Percentiles rank a stretch among this genome's conserved stretches.
Conservation (phyloP, 495 filamentous ascomycete genomes). For the Haplographium delicatum region DNA sequence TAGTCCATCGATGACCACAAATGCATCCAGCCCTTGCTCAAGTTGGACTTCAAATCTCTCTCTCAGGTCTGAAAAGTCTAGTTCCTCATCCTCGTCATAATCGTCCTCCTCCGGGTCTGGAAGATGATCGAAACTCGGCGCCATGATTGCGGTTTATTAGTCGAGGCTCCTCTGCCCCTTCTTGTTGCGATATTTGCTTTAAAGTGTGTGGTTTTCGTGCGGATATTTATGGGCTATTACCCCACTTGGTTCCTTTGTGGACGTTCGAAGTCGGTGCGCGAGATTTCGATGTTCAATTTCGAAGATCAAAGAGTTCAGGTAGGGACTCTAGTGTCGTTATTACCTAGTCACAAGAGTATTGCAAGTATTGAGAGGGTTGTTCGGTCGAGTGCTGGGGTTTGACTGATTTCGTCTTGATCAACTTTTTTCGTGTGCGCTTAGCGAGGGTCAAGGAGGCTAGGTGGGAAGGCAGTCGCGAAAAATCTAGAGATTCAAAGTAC, state of each 20-base stretch:
- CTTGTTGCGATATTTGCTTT: too few species aligned
- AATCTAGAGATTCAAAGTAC: not conserved
- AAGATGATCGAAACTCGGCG: slow-evolving; percentile 53
- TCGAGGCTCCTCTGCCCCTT: not conserved
- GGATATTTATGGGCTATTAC: slow-evolving; percentile 14
- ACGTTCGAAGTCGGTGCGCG: not conserved
- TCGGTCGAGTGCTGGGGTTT: not conserved
- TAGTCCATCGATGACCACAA: slow-evolving; percentile 91
- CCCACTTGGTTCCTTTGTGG: slow-evolving; percentile 13
- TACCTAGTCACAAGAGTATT: not conserved
- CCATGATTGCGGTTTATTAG: slow-evolving; percentile 42
- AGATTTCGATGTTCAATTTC: not conserved
- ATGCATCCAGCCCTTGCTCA: slow-evolving; percentile 91
- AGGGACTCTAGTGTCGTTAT: too few species aligned
- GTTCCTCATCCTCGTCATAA: slow-evolving; percentile 83
- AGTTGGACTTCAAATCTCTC: slow-evolving; percentile 92
- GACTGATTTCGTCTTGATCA: not conserved
- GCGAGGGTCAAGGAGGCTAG: not conserved
- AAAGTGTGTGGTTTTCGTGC: too few species aligned
- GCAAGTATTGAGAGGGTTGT: not conserved
- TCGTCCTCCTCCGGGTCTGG: slow-evolving; percentile 83
- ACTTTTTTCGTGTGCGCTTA: not conserved
- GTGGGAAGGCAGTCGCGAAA: not conserved
- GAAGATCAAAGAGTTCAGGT: too few species aligned
- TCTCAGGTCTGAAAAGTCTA: slow-evolving; percentile 89